Percentiles rank a stretch among this genome's conserved stretches.
Conservation (phyloP, 2,329 filamentous ascomycete genomes). For the Waltergamsia citrina region DNA sequence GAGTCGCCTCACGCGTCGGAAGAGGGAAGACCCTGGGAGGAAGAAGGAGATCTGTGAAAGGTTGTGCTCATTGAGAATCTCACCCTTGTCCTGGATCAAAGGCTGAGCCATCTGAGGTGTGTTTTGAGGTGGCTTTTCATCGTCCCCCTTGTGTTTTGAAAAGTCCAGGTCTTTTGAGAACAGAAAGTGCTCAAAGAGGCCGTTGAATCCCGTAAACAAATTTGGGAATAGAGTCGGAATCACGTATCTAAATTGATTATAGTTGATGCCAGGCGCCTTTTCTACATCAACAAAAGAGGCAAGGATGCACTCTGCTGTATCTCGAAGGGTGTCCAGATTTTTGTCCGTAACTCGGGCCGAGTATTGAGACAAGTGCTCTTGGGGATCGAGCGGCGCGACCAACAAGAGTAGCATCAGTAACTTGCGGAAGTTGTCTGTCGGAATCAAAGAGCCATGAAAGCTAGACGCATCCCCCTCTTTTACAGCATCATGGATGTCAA, state of each 20-base stretch:
- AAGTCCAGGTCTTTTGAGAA: slow-evolving; percentile 66
- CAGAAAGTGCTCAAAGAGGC: slow-evolving; percentile 66
- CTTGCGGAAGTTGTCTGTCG: slow-evolving; percentile 62
- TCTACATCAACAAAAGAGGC: slow-evolving; percentile 58
- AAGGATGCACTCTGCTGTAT: slow-evolving; percentile 55
- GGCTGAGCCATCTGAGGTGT: slow-evolving; percentile 29
- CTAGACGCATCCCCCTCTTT: slow-evolving; percentile 39
- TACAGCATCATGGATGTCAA: slow-evolving; percentile 55
- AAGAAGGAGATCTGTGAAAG: slow-evolving; percentile 68
- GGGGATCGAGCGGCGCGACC: slow-evolving; percentile 52
- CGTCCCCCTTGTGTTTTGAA: slow-evolving; percentile 36
- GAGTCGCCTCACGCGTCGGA: slow-evolving; percentile 54
- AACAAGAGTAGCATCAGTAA: slow-evolving; percentile 62
- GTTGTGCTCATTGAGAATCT: slow-evolving; percentile 55
- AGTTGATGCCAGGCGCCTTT: slow-evolving; percentile 52
- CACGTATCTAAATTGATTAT: slow-evolving; percentile 49
- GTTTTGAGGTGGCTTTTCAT: slow-evolving; percentile 8
- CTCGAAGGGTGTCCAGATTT: slow-evolving; percentile 48
- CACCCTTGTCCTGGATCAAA: slow-evolving; percentile 39
- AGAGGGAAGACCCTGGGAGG: slow-evolving; percentile 54
- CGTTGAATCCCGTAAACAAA: slow-evolving; percentile 57
- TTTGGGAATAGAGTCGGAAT: slow-evolving; percentile 53
- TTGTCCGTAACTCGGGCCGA: slow-evolving; percentile 44
- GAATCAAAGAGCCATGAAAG: slow-evolving; percentile 58
- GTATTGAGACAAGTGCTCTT: slow-evolving; percentile 56